Evolutionary conservation across 768 basidiomycete species (phyloP), one percentile per base, ranked within the genome.

Genomic region (Rhodotorula diobovata): DNA sequence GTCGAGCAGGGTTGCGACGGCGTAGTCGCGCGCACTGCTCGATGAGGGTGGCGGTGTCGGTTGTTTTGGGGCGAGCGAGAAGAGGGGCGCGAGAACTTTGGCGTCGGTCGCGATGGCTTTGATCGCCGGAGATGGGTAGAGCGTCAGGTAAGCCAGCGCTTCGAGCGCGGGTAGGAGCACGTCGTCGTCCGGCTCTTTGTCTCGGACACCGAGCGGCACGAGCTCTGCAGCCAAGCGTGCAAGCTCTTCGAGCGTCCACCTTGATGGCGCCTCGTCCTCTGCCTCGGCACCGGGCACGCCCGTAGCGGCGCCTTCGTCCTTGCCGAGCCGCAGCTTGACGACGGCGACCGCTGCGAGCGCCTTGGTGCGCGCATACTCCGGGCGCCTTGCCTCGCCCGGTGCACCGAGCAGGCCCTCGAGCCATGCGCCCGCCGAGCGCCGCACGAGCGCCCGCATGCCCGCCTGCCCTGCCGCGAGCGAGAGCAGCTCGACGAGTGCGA

Each of bases 61-160:
- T 78, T 55, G 56, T 71, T 75, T 78, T 85, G 87, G 60, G 82
- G 84, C 35, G 79, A n/a, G 87, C 85, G 61, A 87, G 81, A 53
- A 88, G 81, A 28, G 84, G 78, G 77, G 88, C 87, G 15, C 89
- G 83, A 59, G 81, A 81, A 61, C 32, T 1, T 21, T 48, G 39
- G 73, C 3, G 46, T 34, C n/a, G 71, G 74, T 41, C 72, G 68
- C 53, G 74, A 54, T 18, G 82, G 82, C 57, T 91, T 83, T 79
- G 91, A 87, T 87, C 78, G 90, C 89, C 68, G 89, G 83, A 4
- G 79, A 70, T 2, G 89, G 83, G 73, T 87, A 84, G 59, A 85
- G 81, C 68, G 87, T 90, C 67, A 92, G 85, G 80, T 93, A 89
- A n/a, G 89, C 90, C 61, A 96, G 82, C 0, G 89, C 91, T 81